Conservation (phyloP, 768 basidiomycete species). For the Boletus bicolor region DNA sequence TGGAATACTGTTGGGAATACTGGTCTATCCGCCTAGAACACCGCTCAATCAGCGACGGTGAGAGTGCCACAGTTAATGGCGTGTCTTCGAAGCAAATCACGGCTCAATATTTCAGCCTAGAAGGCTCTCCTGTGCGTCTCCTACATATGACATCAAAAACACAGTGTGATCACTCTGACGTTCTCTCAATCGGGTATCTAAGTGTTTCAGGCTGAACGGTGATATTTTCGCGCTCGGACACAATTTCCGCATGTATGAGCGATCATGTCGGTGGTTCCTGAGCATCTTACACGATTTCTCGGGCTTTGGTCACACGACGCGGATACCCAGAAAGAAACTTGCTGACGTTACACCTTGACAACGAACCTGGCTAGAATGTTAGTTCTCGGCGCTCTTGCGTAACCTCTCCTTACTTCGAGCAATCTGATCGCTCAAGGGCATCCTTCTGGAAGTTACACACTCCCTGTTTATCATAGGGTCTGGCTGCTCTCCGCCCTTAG, state of each 20-base stretch:
- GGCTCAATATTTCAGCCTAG: neutral
- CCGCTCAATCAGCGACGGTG: constrained; percentile 6
- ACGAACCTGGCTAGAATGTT: neutral
- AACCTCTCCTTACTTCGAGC: neutral
- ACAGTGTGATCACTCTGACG: neutral
- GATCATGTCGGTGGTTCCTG: neutral
- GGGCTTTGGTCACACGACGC: neutral
- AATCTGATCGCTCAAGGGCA: neutral
- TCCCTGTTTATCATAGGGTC: neutral
- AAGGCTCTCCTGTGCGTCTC: neutral
- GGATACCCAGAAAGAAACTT: constrained; percentile 10
- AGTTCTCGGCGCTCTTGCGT: neutral
- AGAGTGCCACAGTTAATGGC: neutral
- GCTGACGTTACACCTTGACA: constrained; percentile 12
- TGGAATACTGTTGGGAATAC: neutral
- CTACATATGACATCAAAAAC: neutral
- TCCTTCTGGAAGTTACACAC: neutral
- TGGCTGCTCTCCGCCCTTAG: neutral
- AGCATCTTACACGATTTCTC: neutral
- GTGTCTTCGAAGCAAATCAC: neutral
- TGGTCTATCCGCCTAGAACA: neutral
- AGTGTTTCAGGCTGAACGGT: neutral
- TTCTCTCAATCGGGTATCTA: neutral
- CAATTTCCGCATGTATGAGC: neutral
- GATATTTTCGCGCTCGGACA: neutral